Evolutionary conservation across 2,329 filamentous ascomycete species (phyloP).

Genomic region (Trichophyton rubrum): DNA sequence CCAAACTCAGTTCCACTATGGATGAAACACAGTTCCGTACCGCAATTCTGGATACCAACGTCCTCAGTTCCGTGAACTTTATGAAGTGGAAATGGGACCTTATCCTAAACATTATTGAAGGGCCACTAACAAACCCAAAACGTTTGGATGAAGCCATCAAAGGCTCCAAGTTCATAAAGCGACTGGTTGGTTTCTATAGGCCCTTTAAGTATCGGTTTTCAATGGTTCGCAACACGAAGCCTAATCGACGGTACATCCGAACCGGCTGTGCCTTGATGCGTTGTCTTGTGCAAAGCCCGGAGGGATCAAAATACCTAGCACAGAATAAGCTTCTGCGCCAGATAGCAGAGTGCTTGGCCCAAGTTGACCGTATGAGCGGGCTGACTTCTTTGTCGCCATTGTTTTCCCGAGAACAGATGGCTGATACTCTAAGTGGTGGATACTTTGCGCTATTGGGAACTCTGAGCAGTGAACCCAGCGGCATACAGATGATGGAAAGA

Average conservation of each 20-base stretch:
- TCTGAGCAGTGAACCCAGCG: slow-evolving; percentile 68
- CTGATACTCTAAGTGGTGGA: slow-evolving; percentile 76
- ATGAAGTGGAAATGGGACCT: slow-evolving; percentile 97
- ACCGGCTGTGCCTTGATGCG: slow-evolving; percentile 82
- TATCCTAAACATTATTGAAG: slow-evolving; percentile 81
- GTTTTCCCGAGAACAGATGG: slow-evolving; percentile 73
- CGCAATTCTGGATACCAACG: slow-evolving; percentile 58
- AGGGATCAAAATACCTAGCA: slow-evolving; percentile 72
- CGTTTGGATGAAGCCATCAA: slow-evolving; percentile 87
- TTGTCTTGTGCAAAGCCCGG: slow-evolving; percentile 69
- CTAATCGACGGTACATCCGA: slow-evolving; percentile 85
- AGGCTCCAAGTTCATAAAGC: slow-evolving; percentile 90
- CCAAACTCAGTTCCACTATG: slow-evolving; percentile 48
- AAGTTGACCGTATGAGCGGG: slow-evolving; percentile 72
- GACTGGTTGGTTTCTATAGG: slow-evolving; percentile 85
- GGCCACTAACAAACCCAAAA: slow-evolving; percentile 80
- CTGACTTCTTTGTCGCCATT: slow-evolving; percentile 64
- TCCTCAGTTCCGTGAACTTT: slow-evolving; percentile 80
- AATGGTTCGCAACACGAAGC: slow-evolving; percentile 76
- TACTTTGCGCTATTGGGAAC: slow-evolving; percentile 90
- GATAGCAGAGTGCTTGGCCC: slow-evolving; percentile 87
- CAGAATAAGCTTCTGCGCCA: slow-evolving; percentile 91
- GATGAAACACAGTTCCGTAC: slow-evolving; percentile 53
- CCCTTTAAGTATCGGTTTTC: slow-evolving; percentile 96
- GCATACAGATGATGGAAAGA: slow-evolving; percentile 77